phyloP scores from a whole-genome alignment of 306 rosid species.

The Cucurbita pepo region DNA sequence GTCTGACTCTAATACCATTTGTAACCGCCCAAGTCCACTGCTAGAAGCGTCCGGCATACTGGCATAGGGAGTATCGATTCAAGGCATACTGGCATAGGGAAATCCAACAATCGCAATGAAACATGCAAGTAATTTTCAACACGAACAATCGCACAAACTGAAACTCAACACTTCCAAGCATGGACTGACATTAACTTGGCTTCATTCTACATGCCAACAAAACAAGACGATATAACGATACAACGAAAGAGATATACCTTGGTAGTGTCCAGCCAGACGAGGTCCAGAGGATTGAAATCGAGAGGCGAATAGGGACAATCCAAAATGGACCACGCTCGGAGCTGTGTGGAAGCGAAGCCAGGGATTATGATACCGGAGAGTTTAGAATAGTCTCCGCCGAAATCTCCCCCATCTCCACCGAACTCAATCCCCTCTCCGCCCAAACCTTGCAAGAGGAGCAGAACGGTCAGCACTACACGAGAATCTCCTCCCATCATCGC shows the following conservation, averaged over 20 bases:
- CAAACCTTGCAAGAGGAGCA: not conserved
- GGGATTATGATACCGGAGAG: constrained; percentile 93
- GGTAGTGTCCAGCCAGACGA: constrained; percentile 97
- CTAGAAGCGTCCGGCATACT: not conserved
- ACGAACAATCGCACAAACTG: not conserved
- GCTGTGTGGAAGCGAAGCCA: constrained; percentile 96
- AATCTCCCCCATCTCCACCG: constrained; percentile 29
- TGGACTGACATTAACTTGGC: not conserved
- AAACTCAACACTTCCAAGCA: not conserved
- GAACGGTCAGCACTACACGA: not conserved
- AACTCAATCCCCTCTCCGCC: constrained; percentile 21
- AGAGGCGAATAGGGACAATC: constrained; percentile 96
- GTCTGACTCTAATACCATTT: too few species aligned
- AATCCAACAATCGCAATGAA: not conserved
- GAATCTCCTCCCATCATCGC: not conserved
- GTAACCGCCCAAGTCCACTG: too few species aligned
- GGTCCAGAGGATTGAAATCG: constrained; percentile 98
- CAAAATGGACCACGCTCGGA: constrained; percentile 94
- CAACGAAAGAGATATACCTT: constrained; percentile 30
- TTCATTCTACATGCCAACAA: not conserved
- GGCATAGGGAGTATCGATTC: not conserved
- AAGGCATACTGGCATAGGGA: not conserved
- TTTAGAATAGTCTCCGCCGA: constrained; percentile 57
- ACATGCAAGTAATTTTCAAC: not conserved
- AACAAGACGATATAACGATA: not conserved